phyloP scores from a whole-genome alignment of 164 flowering plant species.

The Santalum album region DNA sequence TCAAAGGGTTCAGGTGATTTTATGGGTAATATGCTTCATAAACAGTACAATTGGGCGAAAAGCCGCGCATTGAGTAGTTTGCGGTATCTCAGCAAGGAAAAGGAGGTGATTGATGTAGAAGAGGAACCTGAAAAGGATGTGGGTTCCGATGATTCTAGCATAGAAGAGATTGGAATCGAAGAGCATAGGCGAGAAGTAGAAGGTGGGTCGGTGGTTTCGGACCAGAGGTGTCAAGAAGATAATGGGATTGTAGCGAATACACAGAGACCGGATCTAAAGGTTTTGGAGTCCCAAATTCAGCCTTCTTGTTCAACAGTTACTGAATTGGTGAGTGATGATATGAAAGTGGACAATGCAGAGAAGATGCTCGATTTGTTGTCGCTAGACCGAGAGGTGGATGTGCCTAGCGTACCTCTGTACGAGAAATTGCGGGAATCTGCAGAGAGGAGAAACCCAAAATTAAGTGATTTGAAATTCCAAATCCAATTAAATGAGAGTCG shows the following conservation, averaged over 20 bases:
- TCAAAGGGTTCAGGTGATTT: constrained; percentile 2
- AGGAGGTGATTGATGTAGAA: constrained; percentile 33
- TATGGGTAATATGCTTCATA: constrained; percentile 34
- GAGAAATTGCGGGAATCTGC: constrained; percentile 30
- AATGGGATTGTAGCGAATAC: constrained; percentile 10
- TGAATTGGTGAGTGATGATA: constrained; percentile 18
- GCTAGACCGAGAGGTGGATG: constrained; percentile 12
- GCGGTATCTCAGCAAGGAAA: constrained; percentile 15
- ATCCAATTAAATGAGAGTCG: constrained; percentile 28
- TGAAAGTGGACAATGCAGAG: constrained; percentile 24
- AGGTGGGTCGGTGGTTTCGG: constrained; percentile 16
- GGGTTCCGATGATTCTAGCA: constrained; percentile 29
- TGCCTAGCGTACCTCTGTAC: constrained; percentile 20
- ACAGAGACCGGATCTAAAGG: constrained; percentile 19
- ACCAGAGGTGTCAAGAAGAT: constrained; percentile 9
- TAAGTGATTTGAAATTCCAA: constrained; percentile 24
- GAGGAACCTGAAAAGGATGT: constrained; percentile 10
- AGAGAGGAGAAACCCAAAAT: constrained; percentile 27
- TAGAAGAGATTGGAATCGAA: constrained; percentile 30
- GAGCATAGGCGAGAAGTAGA: constrained; percentile 20
- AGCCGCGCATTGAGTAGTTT: constrained; percentile 14
- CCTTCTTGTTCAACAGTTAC: constrained; percentile 28
- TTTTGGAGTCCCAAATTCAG: constrained; percentile 10
- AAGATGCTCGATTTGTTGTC: constrained; percentile 26
- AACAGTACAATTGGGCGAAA: constrained; percentile 11